Percentiles rank a stretch among this genome's conserved stretches.
Evolutionary conservation across 2,329 filamentous ascomycete genomes (phyloP).

Genomic region (Neonectria sp.): DNA sequence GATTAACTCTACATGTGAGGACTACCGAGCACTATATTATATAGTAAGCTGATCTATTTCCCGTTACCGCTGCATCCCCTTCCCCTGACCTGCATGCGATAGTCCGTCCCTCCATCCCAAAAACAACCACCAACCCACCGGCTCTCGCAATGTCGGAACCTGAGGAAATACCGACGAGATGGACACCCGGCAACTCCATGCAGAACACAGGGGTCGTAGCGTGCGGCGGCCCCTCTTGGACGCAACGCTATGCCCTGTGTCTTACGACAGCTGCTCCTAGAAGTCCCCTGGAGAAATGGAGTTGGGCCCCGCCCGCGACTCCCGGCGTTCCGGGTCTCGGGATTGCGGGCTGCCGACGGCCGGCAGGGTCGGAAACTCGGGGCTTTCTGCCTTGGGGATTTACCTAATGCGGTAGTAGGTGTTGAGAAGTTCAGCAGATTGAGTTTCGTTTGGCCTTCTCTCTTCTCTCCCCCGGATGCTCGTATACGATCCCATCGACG

Average conservation of each 20-base stretch:
- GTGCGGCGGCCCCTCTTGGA: too few species aligned
- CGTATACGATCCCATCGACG: neutral
- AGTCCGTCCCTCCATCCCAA: neutral
- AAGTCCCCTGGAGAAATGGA: neutral
- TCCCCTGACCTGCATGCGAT: neutral
- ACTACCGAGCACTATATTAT: too few species aligned
- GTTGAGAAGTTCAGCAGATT: too few species aligned
- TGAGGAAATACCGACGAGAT: neutral
- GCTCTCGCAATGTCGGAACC: neutral
- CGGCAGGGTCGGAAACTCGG: neutral
- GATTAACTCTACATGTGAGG: neutral
- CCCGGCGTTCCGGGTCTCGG: slow-evolving; percentile 20
- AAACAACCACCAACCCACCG: too few species aligned
- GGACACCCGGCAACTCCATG: neutral
- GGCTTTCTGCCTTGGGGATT: neutral
- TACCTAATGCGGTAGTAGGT: neutral
- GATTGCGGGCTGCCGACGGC: neutral
- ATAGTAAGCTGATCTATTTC: too few species aligned
- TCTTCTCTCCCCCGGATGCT: neutral
- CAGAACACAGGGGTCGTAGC: neutral
- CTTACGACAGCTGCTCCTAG: too few species aligned
- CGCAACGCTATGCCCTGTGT: too few species aligned
- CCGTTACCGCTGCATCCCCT: too few species aligned
- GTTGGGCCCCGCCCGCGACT: neutral
- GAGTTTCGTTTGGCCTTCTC: too few species aligned